Evolutionary conservation across 2,329 filamentous ascomycete species (phyloP), one percentile per base, ranked within the genome.

Genomic region (Sclerotinia nivalis): DNA sequence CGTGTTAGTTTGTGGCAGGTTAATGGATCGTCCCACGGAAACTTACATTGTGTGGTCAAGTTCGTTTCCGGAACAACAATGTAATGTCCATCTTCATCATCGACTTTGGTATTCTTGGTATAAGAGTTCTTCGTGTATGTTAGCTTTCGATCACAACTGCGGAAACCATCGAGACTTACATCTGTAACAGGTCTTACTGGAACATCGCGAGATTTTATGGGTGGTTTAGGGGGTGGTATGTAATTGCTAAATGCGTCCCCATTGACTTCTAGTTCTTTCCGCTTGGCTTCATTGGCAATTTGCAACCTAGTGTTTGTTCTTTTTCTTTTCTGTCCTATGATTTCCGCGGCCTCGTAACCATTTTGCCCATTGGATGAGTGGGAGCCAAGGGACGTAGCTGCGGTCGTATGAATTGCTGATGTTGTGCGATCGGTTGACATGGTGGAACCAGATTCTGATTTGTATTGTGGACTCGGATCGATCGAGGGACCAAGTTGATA

Each of bases 61-160:
- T 92, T 88, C 15, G 91, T 91, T 75, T 97, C 93, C 43, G 94
- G 91, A 1, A 92, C 89, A 31, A 99, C 94, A 75, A 98, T 93
- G 78, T 97, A 99, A 80, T 99, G 96, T 7, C 96, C 96, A 76
- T 99, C 96, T 59, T 97, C 93, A 74, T 99, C 96, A 77, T 99
- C 96, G 58, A 96, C 91, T 79, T 96, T 96, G 75, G 89, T 85
- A 74, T 88, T 83, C 72, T 86, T 86, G 70, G 83, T 83, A 61
- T 83, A 82, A 8, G 79, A 77, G 20, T 78, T 78, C 80, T 82
- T 65, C 20, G 31, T 40, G 7, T 22, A 47, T 37, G 22, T 49
- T 61, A 62, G 72, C 76, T 40, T 76, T 69, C 66, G 49, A 40
- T 28, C 15, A 47, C 67, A 58, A n/a, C 20, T 9, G 13, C 25